Evolutionary conservation across 345 rosid species (phyloP).

Genomic region (thale cress (Arabidopsis thaliana)): DNA sequence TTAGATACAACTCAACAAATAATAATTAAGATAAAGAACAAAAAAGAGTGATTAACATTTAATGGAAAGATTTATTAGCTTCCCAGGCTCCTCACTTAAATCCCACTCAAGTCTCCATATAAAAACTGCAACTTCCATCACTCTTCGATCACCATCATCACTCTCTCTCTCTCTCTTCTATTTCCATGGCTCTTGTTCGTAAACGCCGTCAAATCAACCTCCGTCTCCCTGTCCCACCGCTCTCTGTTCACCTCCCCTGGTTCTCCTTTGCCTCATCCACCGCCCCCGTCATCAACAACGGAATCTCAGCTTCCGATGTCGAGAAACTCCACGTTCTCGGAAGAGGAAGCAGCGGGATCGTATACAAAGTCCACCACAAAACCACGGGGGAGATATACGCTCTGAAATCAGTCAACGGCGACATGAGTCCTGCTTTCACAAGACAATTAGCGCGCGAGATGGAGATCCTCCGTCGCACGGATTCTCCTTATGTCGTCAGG

Average conservation of each 20-base stretch:
- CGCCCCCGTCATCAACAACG: conserved; percentile 5
- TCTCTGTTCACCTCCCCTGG: conserved; percentile 56
- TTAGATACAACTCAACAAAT: not conserved
- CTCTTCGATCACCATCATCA: not conserved
- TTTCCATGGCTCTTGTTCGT: conserved; percentile 29
- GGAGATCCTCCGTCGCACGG: conserved; percentile 74
- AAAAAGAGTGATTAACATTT: not conserved
- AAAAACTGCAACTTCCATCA: conserved; percentile 8
- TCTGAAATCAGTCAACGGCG: conserved; percentile 60
- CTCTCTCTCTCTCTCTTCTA: not conserved
- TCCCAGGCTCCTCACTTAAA: conserved; percentile 10
- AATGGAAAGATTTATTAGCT: not conserved
- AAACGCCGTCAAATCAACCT: conserved; percentile 22
- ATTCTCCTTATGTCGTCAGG: conserved; percentile 61
- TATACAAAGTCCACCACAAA: conserved; percentile 67
- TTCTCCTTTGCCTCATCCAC: conserved; percentile 46
- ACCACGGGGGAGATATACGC: conserved; percentile 61
- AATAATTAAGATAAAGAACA: not conserved
- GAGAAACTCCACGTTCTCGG: conserved; percentile 67
- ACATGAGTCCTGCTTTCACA: conserved; percentile 54
- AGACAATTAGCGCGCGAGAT: conserved; percentile 65
- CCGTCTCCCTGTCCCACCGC: conserved; percentile 50
- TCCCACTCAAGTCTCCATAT: conserved; percentile 4
- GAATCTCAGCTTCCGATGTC: conserved; percentile 50
- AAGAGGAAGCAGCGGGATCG: conserved; percentile 79